These are phyloP conservation scores for Harringtonia aguacate DNA, from an alignment of 2,329 filamentous ascomycete genomes.

Conservation along the genomic window DNA sequence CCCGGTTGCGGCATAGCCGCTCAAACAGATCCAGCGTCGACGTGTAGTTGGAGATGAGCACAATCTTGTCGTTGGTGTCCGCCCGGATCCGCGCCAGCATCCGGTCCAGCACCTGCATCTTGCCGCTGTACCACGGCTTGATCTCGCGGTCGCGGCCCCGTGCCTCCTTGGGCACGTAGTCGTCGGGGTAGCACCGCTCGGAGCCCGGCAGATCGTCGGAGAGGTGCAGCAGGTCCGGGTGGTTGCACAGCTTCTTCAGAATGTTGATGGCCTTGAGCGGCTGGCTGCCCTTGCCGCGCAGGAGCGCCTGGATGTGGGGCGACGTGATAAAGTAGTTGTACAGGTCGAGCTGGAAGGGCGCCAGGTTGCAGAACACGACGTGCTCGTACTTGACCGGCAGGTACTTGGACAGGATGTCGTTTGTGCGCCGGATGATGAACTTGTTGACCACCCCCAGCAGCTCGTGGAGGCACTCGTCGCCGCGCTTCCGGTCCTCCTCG, in stretches of 20 bases:
- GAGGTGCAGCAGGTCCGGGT: constrained; percentile 83
- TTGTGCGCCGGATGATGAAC: constrained; percentile 94
- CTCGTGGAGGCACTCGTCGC: constrained; percentile 73
- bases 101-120: constrained; percentile 95
- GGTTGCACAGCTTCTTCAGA: constrained; percentile 97
- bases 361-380: constrained; percentile 93
- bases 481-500: constrained; percentile 69
- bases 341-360: constrained; percentile 82
- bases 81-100: constrained; percentile 94
- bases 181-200: constrained; percentile 69
- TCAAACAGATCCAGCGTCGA: constrained; percentile 94
- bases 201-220: constrained; percentile 77
- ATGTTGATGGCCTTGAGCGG: constrained; percentile 94
- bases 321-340: constrained; percentile 98
- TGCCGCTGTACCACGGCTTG: constrained; percentile 93
- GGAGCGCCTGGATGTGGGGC: constrained; percentile 82
- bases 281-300: constrained; percentile 89
- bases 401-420: constrained; percentile 97
- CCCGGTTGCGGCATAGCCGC: constrained; percentile 71
- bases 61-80: constrained; percentile 98
- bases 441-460: constrained; percentile 85
- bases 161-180: constrained; percentile 79
- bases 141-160: constrained; percentile 85
- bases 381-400: constrained; percentile 98
- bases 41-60: constrained; percentile 97